Base-by-base conservation (phyloP, 1,284 basidiomycete genomes). In the Paramarasmius palmivorus region DNA sequence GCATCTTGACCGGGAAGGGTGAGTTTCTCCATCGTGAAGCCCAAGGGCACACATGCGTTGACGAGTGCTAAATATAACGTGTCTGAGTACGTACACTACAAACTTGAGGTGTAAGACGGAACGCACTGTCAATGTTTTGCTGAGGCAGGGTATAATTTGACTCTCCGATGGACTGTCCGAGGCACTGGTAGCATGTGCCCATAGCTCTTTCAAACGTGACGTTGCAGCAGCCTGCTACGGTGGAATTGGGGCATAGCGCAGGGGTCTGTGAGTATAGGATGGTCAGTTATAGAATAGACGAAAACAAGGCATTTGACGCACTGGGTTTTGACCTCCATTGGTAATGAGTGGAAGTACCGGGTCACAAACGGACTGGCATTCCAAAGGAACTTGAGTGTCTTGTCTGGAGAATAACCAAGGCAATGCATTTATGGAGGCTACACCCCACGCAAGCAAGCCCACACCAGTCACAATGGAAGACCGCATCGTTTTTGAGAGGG, bases 1-100 rank as follows among this genome's bases (percentile, higher is more conserved):
- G 67, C 61, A 35, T 67, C 59, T 63, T 79, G 74, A 1, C 77
- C 77, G 0, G 78, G 77, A 5, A 79, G 61, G 2, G 68, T 69
- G 40, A 72, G 56, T 23, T 61, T 63, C 0, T 71, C 68, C 10
- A 76, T 59, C 12, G 59, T 50, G 48, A 70, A 61, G 3, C 74
- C 74, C 23, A 55, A 51, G 19, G 61, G 53, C 0, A 59, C 56
- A 55, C 75, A 78, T 15, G 61, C 57, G 12, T 53, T 60, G 37
- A 60, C 62, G 25, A 75, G 57, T 6, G 55, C 73, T 75, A 47
- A 22, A 3, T 17, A 53, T 10, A 15, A 41, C 42, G 49, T 53
- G 38, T 25, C 25, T 44, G 20, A 25, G 20, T 44, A 12, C 25
- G 14, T 7, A 22, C 6, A 44, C 25, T 20, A 25, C 15, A 44